These are phyloP conservation scores for Trichosphaerium sp. DNA, from an alignment of 78 protist species.

Conservation along the genomic window DNA sequence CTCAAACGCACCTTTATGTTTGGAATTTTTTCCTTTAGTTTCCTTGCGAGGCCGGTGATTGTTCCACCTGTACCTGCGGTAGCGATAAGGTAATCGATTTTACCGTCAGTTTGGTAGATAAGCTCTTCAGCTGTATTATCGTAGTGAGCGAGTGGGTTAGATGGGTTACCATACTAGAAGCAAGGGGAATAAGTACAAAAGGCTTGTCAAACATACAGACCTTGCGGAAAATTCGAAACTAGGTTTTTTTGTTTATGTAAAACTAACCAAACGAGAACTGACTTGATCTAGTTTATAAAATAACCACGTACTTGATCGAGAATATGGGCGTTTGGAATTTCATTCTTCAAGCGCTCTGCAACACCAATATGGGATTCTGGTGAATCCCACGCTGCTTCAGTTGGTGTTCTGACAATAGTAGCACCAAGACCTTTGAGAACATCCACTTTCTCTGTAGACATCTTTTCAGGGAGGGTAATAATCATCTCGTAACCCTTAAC, in stretches of 20 bases:
- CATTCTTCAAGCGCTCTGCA: slow-evolving; percentile 56
- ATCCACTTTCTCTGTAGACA: slow-evolving; percentile 81
- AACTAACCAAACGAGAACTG: no score
- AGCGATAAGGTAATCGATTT: slow-evolving; percentile 72
- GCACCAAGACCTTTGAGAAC: no score
- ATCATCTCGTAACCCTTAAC: slow-evolving; percentile 87
- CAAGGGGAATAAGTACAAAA: slow-evolving; percentile 4
- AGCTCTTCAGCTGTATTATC: slow-evolving; percentile 88
- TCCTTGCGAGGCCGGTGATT: slow-evolving; percentile 77
- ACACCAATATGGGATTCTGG: slow-evolving; percentile 83
- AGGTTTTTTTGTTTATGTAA: not conserved
- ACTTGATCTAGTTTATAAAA: not conserved
- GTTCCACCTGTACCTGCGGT: slow-evolving; percentile 98
- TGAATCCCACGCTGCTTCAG: slow-evolving; percentile 70
- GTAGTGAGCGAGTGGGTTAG: slow-evolving; percentile 59
- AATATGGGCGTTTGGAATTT: slow-evolving; percentile 64
- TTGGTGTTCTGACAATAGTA: slow-evolving; percentile 33
- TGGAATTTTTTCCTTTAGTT: slow-evolving; percentile 67
- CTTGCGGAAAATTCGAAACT: not conserved
- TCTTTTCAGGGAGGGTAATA: slow-evolving; percentile 90
- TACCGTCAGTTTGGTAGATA: slow-evolving; percentile 57
- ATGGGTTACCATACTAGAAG: slow-evolving; percentile 71
- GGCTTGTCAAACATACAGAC: not conserved
- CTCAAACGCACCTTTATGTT: slow-evolving; percentile 5
- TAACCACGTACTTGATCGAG: slow-evolving; percentile 38